phyloP scores from a whole-genome alignment of 2,329 filamentous ascomycete genomes.

The Geosmithia flava region DNA sequence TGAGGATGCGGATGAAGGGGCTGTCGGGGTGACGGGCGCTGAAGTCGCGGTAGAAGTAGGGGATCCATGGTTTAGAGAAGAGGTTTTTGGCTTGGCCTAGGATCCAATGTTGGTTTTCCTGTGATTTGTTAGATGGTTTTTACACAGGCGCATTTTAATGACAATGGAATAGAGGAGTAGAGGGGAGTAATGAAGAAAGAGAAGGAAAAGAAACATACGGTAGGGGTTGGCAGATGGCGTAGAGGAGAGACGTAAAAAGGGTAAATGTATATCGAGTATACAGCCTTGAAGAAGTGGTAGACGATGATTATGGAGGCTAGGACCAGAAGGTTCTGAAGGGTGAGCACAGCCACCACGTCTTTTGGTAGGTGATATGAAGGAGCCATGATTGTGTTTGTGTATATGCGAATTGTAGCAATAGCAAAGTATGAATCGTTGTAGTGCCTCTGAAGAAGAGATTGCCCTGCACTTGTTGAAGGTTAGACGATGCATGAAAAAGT shows the following conservation, averaged over 20 bases:
- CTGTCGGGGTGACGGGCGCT: conserved; percentile 9
- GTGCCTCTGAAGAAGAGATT: no score
- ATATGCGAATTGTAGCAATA: background rate
- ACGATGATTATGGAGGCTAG: conserved; percentile 1
- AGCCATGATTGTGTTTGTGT: background rate
- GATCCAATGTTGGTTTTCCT: conserved; percentile 9
- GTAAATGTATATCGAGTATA: conserved; percentile 26
- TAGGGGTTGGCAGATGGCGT: conserved; percentile 29
- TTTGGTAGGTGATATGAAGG: background rate
- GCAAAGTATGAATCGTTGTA: background rate
- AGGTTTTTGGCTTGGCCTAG: conserved; percentile 25
- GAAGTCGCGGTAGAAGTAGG: conserved; percentile 10
- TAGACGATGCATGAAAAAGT: no score
- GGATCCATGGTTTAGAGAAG: conserved; percentile 13
- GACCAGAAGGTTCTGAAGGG: background rate
- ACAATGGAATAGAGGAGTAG: background rate
- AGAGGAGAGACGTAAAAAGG: conserved; percentile 28
- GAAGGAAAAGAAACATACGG: conserved; percentile 17
- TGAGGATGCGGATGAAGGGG: conserved; percentile 8
- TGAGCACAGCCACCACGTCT: background rate
- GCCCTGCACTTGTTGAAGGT: no score
- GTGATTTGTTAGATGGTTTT: background rate
- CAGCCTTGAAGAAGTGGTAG: conserved; percentile 9
- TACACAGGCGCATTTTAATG: background rate
- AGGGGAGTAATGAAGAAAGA: background rate